Conservation (phyloP, 495 filamentous ascomycete species). For the Lepraria neglecta region DNA sequence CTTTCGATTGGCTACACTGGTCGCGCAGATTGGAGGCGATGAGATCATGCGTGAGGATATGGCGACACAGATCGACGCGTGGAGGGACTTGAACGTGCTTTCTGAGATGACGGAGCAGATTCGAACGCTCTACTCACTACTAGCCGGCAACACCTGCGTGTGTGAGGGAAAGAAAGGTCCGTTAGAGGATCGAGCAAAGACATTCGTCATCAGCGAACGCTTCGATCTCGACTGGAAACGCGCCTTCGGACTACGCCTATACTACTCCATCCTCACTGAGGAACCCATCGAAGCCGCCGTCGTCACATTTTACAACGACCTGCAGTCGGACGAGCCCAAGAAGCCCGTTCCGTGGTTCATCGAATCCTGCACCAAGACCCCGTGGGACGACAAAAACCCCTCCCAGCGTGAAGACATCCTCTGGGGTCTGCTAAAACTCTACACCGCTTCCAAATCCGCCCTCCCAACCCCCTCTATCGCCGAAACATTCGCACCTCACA, state of each 20-base stretch:
- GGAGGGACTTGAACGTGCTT: slow-evolving; percentile 70
- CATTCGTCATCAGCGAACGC: slow-evolving; percentile 69
- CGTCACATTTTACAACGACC: slow-evolving; percentile 58
- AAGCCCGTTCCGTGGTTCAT: slow-evolving; percentile 57
- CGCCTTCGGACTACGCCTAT: slow-evolving; percentile 82
- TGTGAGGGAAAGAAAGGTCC: slow-evolving; percentile 69
- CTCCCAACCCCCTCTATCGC: slow-evolving; percentile 49
- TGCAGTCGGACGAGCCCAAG: slow-evolving; percentile 49
- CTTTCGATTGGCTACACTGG: slow-evolving; percentile 72
- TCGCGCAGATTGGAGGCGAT: slow-evolving; percentile 72
- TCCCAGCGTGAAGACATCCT: slow-evolving; percentile 66
- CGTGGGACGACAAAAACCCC: slow-evolving; percentile 46
- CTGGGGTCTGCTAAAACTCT: slow-evolving; percentile 78
- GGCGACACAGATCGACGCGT: slow-evolving; percentile 69
- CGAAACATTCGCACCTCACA: slow-evolving; percentile 49
- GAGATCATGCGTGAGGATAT: slow-evolving; percentile 60
- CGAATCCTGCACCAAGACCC: slow-evolving; percentile 41
- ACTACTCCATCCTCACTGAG: slow-evolving; percentile 66
- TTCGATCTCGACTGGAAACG: slow-evolving; percentile 90
- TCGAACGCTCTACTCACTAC: slow-evolving; percentile 80
- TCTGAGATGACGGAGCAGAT: slow-evolving; percentile 83
- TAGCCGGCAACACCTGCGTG: slow-evolving; percentile 75
- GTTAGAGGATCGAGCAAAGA: slow-evolving; percentile 66
- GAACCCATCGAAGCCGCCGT: slow-evolving; percentile 66
- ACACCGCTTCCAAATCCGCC: slow-evolving; percentile 48